Percentiles rank a stretch among this genome's conserved stretches.
These are phyloP conservation scores for Fusarium sororula DNA, from an alignment of 2,329 filamentous ascomycete species.

Conservation along the genomic window DNA sequence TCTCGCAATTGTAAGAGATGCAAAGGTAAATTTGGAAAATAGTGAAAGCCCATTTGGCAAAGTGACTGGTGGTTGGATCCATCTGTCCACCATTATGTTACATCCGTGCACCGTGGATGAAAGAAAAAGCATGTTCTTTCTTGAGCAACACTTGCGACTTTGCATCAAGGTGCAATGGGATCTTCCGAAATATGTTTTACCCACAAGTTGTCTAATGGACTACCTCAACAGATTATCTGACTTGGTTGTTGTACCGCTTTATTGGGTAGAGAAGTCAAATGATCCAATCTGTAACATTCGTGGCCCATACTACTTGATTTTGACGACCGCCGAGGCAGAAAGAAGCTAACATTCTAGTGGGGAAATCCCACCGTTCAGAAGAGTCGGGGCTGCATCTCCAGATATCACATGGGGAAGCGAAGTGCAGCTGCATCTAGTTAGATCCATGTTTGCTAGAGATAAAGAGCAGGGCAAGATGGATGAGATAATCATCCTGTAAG, in stretches of 20 bases:
- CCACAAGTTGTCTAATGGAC: not conserved
- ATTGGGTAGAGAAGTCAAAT: not conserved
- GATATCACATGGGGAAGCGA: accelerated
- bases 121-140: accelerated
- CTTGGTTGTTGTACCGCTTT: not conserved
- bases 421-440: not conserved
- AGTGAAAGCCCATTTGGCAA: not conserved
- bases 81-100: not conserved
- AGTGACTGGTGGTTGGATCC: not conserved
- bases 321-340: not conserved
- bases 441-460: not conserved
- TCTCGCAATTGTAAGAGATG: not conserved
- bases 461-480: not conserved
- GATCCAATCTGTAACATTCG: not conserved
- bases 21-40: not conserved
- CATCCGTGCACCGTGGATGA: not conserved
- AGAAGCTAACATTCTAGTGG: too few species aligned
- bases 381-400: not conserved
- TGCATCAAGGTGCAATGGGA: not conserved
- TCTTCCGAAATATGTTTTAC: not conserved
- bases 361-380: not conserved
- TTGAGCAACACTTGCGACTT: accelerated
- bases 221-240: not conserved
- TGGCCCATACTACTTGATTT: not conserved
- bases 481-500: not conserved